These are phyloP conservation scores for Noccaea bulbosa DNA, from an alignment of 345 rosid genomes.

Conservation along the genomic window DNA sequence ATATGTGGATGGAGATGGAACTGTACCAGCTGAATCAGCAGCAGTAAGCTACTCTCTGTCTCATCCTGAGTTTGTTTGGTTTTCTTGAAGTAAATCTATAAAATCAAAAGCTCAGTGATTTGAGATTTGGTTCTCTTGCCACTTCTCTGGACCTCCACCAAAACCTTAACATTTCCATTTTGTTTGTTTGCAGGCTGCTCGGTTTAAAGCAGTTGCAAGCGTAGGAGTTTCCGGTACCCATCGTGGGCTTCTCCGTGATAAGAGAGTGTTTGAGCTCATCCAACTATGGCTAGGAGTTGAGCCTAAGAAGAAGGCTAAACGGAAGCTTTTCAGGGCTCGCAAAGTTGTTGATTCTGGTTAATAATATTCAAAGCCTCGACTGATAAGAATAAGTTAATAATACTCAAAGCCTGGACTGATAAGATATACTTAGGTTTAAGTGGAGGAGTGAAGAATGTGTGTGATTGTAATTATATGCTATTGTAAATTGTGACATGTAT, in stretches of 20 bases:
- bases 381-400: background rate
- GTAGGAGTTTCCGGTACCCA: conserved; percentile 66
- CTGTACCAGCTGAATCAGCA: conserved; percentile 90
- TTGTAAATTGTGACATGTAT: conserved; percentile 19
- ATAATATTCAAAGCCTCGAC: conserved; percentile 2
- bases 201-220: conserved; percentile 64
- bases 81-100: background rate
- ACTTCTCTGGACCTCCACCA: background rate
- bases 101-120: conserved; percentile 1
- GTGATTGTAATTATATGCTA: conserved; percentile 24
- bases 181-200: conserved; percentile 58
- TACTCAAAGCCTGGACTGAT: conserved; percentile 5
- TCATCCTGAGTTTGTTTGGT: conserved; percentile 11
- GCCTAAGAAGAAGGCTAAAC: conserved; percentile 41
- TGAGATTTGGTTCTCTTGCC: conserved; percentile 24
- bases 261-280: conserved; percentile 58
- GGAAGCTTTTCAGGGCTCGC: conserved; percentile 44
- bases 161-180: background rate
- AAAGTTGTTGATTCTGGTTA: conserved; percentile 52
- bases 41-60: conserved; percentile 49
- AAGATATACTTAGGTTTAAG: background rate
- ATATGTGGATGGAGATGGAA: conserved; percentile 91
- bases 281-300: conserved; percentile 75
- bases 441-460: conserved; percentile 3
- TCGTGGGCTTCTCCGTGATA: conserved; percentile 60